Conservation (phyloP, 805 yeast genomes). For the Alloascoidea africana region DNA sequence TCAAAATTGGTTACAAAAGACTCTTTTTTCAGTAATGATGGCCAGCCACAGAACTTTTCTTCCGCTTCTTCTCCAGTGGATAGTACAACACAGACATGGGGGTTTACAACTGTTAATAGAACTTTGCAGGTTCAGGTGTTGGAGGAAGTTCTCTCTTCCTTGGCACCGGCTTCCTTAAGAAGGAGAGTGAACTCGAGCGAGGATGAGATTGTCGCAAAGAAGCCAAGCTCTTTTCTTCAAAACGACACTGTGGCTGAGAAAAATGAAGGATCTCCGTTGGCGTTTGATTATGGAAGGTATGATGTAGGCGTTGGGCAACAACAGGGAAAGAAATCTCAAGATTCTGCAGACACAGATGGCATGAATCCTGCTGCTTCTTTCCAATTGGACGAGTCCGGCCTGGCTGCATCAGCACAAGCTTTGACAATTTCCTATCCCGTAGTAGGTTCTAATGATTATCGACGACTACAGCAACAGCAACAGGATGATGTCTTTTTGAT, state of each 20-base stretch:
- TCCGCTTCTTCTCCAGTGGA: neutral
- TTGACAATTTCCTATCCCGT: neutral
- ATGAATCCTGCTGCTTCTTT: neutral
- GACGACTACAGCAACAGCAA: too few species aligned
- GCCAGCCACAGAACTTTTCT: neutral
- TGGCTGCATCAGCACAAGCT: too few species aligned
- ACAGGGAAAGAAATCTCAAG: too few species aligned
- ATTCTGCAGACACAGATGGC: neutral
- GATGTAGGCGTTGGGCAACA: too few species aligned
- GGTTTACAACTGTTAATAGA: slow-evolving; percentile 58
- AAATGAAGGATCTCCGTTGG: too few species aligned
- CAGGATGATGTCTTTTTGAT: too few species aligned
- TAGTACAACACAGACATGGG: slow-evolving; percentile 17
- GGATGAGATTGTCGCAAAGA: slow-evolving; percentile 5
- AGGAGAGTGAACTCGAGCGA: slow-evolving; percentile 5
- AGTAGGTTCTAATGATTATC: neutral
- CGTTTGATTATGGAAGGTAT: too few species aligned
- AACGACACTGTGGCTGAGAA: neutral
- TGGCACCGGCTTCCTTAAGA: slow-evolving; percentile 4
- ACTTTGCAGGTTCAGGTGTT: slow-evolving; percentile 56
- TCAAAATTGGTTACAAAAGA: too few species aligned
- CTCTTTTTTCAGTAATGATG: neutral
- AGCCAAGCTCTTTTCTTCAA: neutral
- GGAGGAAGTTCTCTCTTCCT: slow-evolving; percentile 56
- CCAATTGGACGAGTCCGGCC: neutral